Conservation (phyloP, 139 green algal genomes). For the Micromonas pusilla region DNA sequence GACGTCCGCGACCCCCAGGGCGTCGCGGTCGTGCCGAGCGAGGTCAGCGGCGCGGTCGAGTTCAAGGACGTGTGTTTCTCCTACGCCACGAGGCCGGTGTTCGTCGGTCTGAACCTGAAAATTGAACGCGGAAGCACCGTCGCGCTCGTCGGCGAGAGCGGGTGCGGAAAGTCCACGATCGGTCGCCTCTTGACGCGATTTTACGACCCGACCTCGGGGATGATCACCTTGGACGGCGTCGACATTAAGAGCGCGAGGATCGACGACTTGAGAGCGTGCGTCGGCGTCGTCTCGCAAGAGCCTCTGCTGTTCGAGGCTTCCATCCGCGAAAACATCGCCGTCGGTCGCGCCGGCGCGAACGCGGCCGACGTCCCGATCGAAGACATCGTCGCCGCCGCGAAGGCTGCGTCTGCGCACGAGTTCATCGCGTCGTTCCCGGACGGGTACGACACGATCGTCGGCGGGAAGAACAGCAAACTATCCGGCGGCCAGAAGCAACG, state of each 20-base stretch:
- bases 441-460: constrained; percentile 53
- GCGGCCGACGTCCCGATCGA: constrained; percentile 30
- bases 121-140: constrained; percentile 66
- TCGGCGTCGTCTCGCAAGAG: constrained; percentile 81
- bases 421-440: constrained; percentile 57
- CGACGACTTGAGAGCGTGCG: constrained; percentile 57
- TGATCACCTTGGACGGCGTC: constrained; percentile 65
- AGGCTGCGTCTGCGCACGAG: constrained; percentile 54
- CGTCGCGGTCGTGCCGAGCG: not conserved
- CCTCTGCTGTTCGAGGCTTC: constrained; percentile 68
- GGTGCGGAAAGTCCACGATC: constrained; percentile 85
- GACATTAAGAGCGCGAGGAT: constrained; percentile 67
- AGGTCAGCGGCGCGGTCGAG: constrained; percentile 8
- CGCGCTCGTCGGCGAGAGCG: constrained; percentile 79
- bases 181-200: constrained; percentile 81
- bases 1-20: constrained; percentile 24
- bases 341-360: constrained; percentile 41
- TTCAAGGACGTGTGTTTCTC: constrained; percentile 25
- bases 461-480: constrained; percentile 86
- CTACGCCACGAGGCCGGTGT: constrained; percentile 32
- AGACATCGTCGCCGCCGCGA: constrained; percentile 56
- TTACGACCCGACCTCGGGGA: constrained; percentile 65
- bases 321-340: constrained; percentile 83
- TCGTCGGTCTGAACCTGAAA: constrained; percentile 51
- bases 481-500: constrained; percentile 87